Conservation (phyloP, 805 yeast species). For the Candida mattraensis region DNA sequence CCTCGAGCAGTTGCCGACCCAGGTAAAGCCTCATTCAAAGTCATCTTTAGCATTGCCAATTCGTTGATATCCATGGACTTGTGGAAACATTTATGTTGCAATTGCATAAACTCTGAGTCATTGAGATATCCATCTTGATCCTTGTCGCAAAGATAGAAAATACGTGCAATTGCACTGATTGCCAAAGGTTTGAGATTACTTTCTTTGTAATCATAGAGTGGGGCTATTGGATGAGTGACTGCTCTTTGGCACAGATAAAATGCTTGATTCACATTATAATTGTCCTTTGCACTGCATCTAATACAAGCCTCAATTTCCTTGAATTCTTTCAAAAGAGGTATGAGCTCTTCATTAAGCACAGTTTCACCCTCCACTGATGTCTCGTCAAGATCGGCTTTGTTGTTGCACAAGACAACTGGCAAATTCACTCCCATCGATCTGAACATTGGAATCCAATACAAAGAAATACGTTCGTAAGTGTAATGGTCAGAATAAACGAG, state of each 20-base stretch:
- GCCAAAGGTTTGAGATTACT: slow-evolving; percentile 80
- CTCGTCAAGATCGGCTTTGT: slow-evolving; percentile 40
- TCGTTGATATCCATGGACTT: slow-evolving; percentile 49
- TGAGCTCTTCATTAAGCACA: slow-evolving; percentile 70
- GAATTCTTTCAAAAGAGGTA: slow-evolving; percentile 83
- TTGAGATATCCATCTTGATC: slow-evolving; percentile 87
- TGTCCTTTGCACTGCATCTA: slow-evolving; percentile 81
- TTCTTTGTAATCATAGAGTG: slow-evolving; percentile 88
- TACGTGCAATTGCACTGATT: slow-evolving; percentile 69
- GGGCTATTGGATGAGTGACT: slow-evolving; percentile 89
- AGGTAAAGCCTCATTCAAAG: slow-evolving; percentile 29
- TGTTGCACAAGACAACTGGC: slow-evolving; percentile 90
- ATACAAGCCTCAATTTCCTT: slow-evolving; percentile 94
- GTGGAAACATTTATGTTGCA: slow-evolving; percentile 77
- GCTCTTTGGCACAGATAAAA: slow-evolving; percentile 93
- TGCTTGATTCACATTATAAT: slow-evolving; percentile 84
- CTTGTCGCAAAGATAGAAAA: slow-evolving; percentile 81
- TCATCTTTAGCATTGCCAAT: slow-evolving; percentile 42
- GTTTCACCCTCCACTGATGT: slow-evolving; percentile 44
- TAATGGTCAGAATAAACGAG: slow-evolving; percentile 93
- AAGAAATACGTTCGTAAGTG: slow-evolving; percentile 86
- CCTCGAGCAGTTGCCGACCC: slow-evolving; percentile 45
- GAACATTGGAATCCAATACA: slow-evolving; percentile 93
- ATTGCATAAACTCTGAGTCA: slow-evolving; percentile 63
- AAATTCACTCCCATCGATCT: slow-evolving; percentile 91